A percentile compares a stretch with the other conserved stretches of the same genome.
These are phyloP conservation scores for Zostera marina DNA, from an alignment of 116 monocot species.

Conservation along the genomic window DNA sequence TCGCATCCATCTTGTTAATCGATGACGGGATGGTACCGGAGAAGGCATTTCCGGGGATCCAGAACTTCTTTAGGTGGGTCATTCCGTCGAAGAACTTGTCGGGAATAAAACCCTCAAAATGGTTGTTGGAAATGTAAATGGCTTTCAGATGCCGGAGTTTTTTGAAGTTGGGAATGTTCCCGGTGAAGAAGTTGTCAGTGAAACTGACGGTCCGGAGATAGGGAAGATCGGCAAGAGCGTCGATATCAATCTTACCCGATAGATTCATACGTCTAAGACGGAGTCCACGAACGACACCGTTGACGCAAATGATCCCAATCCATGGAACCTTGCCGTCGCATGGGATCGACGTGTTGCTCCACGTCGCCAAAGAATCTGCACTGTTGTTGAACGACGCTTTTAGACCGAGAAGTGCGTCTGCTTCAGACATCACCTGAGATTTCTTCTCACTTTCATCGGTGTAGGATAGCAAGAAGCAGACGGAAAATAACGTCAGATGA, in stretches of 20 bases:
- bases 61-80: constrained; percentile 54
- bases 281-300: constrained; percentile 33
- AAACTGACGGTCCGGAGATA: constrained; percentile 39
- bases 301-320: constrained; percentile 42
- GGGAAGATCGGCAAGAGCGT: constrained; percentile 23
- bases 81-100: constrained; percentile 30
- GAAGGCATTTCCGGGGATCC: constrained; percentile 41
- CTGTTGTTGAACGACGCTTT: constrained; percentile 30
- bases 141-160: constrained; percentile 35
- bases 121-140: constrained; percentile 47
- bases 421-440: background rate
- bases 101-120: constrained; percentile 33
- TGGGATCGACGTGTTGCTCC: constrained; percentile 19
- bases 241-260: constrained; percentile 31
- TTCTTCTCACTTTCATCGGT: too few species aligned
- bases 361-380: constrained; percentile 30
- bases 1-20: constrained; percentile 14
- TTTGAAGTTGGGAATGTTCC: constrained; percentile 36
- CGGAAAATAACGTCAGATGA: too few species aligned
- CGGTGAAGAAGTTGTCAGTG: constrained; percentile 23
- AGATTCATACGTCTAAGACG: constrained; percentile 34
- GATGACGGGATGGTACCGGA: constrained; percentile 39
- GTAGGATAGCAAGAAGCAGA: too few species aligned
- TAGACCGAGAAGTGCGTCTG: constrained; percentile 13
- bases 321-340: constrained; percentile 22